Evolutionary conservation across 2,329 filamentous ascomycete species (phyloP), one percentile per base, ranked within the genome.

Genomic region (Epichloe typhina): DNA sequence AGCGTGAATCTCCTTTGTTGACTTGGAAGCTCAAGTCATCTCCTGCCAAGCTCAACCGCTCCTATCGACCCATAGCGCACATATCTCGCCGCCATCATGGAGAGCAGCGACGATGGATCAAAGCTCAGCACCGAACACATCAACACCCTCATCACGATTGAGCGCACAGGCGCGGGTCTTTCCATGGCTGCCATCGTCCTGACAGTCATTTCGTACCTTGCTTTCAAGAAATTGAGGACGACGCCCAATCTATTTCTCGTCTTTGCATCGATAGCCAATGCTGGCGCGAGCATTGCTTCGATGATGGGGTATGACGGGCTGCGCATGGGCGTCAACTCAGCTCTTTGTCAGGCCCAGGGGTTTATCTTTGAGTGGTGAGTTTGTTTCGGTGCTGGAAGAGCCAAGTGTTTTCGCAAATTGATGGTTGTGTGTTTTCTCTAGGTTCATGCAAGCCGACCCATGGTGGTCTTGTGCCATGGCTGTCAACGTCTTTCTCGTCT

Each of bases 381-480:
- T 40, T 31, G 3, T 45, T 9, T 26, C 0, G 23, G n/a, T 7
- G 33, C 33, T 8, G 21, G 17, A 23, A 11, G 11, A 33, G 23
- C 8, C 9, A 13, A n/a, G 33, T 23, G 33, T 5, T 17, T 9
- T 15, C 12, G 33, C 11, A 23, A 13, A n/a, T 5, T 46, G 35
- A 38, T 19, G 9, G 31, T 23, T 36, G 5, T 37, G 19, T n/a
- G 13, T 13, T 8, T 35, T 3, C 11, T 5, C 13, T 42, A 87
- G 82, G 79, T 88, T 87, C 64, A 84, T 86, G 77, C 82, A 84
- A 57, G 83, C 83, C 3, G 84, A 87, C 64, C 80, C 83, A 0
- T 75, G 84, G 68, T 89, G 83, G 84, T 86, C 84, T 0, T 79
- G 88, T 57, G 84, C 83, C 54, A 91, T 91, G 86, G 84, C 86